phyloP scores from a whole-genome alignment of 306 rosid species.

The Medicago truncatula region MtrunA17r5.0-ANR NC_053045.1:6364001-6364500 shows the following conservation, averaged over 20 bases:
- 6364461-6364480: conserved; percentile 6
- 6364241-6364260: not conserved
- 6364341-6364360: not conserved
- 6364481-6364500: conserved; percentile 18
- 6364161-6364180: too few relatives aligned
- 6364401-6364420: conserved; percentile 1
- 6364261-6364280: not conserved
- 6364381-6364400: not conserved
- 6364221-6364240: too few relatives aligned
- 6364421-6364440: conserved; percentile 12
- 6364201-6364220: too few relatives aligned
- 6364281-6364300: not conserved
- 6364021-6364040: too few relatives aligned
- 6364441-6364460: not conserved
- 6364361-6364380: not conserved
- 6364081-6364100: too few relatives aligned
- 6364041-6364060: too few relatives aligned
- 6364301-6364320: not conserved
- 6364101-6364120: too few relatives aligned
- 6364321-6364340: not conserved
- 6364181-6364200: too few relatives aligned
- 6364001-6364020: too few relatives aligned
- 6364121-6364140: too few relatives aligned
- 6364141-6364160: too few relatives aligned
- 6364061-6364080: too few relatives aligned